phyloP scores from a whole-genome alignment of 257 asterid genomes.

The Ophiorrhiza pumila region DNA sequence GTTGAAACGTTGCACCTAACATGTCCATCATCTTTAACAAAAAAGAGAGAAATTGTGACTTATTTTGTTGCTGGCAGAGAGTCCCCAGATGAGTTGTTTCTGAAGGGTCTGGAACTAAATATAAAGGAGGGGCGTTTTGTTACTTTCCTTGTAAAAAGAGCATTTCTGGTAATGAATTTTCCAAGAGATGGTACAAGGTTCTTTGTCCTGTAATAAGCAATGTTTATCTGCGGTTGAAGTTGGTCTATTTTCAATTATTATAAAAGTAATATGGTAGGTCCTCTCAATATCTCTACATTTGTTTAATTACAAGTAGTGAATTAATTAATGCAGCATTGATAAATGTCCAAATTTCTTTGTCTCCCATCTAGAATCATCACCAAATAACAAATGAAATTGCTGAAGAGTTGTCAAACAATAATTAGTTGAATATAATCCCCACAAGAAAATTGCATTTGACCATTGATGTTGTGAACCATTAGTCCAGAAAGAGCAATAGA shows the following conservation, averaged over 20 bases:
- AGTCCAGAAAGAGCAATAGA: too few species aligned
- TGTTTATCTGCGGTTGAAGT: not conserved
- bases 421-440: not conserved
- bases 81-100: not conserved
- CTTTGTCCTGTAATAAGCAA: not conserved
- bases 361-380: not conserved
- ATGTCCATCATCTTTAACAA: slow-evolving; percentile 35
- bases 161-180: not conserved
- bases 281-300: not conserved
- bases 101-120: not conserved
- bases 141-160: not conserved
- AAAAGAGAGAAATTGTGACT: not conserved
- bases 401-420: not conserved
- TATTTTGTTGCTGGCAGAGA: not conserved
- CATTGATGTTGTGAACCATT: too few species aligned
- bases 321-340: not conserved
- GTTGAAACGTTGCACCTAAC: slow-evolving; percentile 16
- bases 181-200: too few species aligned
- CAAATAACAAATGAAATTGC: not conserved
- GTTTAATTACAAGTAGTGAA: not conserved
- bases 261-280: slow-evolving; percentile 10
- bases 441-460: not conserved
- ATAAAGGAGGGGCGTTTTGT: not conserved
- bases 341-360: not conserved
- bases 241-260: slow-evolving; percentile 8